Base-by-base conservation (phyloP, 2,329 filamentous ascomycete species). In the Paecilomyces variotii region DNA sequence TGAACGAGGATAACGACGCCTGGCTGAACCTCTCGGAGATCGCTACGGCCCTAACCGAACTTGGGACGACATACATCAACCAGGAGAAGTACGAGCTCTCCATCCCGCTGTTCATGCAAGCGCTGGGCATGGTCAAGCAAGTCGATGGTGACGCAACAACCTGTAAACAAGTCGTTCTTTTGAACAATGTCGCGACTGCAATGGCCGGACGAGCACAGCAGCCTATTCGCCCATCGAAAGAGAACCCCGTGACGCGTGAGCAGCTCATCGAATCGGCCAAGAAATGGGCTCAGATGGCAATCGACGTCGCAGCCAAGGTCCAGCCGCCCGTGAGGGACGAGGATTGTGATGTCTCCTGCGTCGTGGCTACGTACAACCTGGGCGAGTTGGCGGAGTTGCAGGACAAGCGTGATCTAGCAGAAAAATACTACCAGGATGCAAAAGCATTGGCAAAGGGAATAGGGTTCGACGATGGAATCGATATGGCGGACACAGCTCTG, bases 331-430 rank as follows among this genome's bases (percentile, higher is more conserved):
- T 84, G 2, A 80, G 90, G 49, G 89, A 85, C 2, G 81, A 87
- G 55, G 90, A 96, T 68, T 97, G 93, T 68, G 91, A 96, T 70
- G 74, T 88, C 58, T 90, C 88, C 1, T 97, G 92, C 68, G 88
- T 88, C 2, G 88, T 88, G 4, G 89, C 92, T 6, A 85, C 89
- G n/a, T 89, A 90, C 72, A 96, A 95, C 70, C 82, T 96, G 56
- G 93, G 87, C 26, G 89, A 95, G 66, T 87, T 97, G 64, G 87
- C 89, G 0, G 85, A 89, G 63, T 87, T 94, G 82, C 76, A 86
- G 60, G 87, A 88, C 1, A 82, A 89, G 65, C 67, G 79, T 1
- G 77, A 78, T 3, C 81, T 88, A 63, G 91, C 93, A 1, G 81
- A 81, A 66, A 80, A 79, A 65, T 83, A 83, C 68, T 96, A 89